phyloP scores from a whole-genome alignment of 352 stramenopile species.

The Phytopythium cucurbitacearum region DNA sequence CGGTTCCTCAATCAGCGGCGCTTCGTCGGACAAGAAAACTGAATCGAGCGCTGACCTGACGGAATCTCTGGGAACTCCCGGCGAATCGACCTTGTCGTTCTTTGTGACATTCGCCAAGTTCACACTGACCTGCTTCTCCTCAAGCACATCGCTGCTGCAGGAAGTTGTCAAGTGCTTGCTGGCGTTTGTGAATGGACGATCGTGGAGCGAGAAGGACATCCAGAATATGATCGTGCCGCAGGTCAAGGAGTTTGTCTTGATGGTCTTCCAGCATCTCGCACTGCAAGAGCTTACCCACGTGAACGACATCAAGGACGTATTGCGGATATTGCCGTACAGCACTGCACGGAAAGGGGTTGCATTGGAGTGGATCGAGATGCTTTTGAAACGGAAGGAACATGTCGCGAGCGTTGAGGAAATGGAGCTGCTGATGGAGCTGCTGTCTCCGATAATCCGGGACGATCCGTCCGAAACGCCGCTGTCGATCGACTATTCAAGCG shows the following conservation, averaged over 20 bases:
- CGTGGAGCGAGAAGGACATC: slow-evolving; percentile 21
- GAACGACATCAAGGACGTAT: slow-evolving; percentile 26
- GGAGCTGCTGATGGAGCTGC: slow-evolving; percentile 61
- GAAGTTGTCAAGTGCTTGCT: slow-evolving; percentile 25
- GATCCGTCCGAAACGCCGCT: slow-evolving; percentile 34
- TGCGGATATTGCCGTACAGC: slow-evolving; percentile 46
- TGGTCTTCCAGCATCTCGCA: slow-evolving; percentile 27
- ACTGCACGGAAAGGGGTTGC: slow-evolving; percentile 49
- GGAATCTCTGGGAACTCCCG: neutral
- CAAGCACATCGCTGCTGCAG: slow-evolving; percentile 18
- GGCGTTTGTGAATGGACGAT: slow-evolving; percentile 16
- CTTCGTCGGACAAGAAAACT: too few relatives aligned
- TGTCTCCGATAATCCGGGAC: slow-evolving; percentile 90
- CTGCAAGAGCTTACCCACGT: slow-evolving; percentile 37
- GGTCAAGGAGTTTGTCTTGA: slow-evolving; percentile 20
- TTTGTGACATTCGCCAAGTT: slow-evolving; percentile 56
- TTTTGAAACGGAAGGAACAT: slow-evolving; percentile 36
- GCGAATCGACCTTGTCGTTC: slow-evolving; percentile 29
- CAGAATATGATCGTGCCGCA: slow-evolving; percentile 18
- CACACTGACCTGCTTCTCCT: slow-evolving; percentile 27
- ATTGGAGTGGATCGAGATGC: slow-evolving; percentile 37
- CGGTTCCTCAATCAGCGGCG: neutral
- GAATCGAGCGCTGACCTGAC: too few relatives aligned
- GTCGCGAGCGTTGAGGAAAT: slow-evolving; percentile 33
- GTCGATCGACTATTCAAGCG: slow-evolving; percentile 1